A percentile compares a stretch with the other conserved stretches of the same genome.
Evolutionary conservation across 2,329 filamentous ascomycete genomes (phyloP).

Genomic region (Pseudocercospora eumusae): DNA sequence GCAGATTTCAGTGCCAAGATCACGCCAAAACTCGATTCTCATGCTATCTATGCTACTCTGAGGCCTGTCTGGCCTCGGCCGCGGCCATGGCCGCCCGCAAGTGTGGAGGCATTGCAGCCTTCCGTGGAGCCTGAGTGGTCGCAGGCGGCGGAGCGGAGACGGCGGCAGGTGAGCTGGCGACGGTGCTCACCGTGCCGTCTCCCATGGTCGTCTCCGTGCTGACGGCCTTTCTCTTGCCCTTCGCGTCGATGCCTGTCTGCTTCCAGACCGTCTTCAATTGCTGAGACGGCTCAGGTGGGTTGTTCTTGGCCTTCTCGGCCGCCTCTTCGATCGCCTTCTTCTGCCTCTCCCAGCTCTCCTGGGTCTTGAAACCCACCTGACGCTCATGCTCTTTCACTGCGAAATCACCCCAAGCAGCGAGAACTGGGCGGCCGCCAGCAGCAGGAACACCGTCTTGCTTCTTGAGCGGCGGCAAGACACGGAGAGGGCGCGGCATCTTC

Average conservation of each 20-base stretch:
- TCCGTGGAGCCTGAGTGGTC: background rate
- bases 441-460: background rate
- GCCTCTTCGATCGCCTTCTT: background rate
- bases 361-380: background rate
- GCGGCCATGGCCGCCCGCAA: background rate
- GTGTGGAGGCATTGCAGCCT: background rate
- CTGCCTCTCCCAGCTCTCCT: slow-evolving; percentile 6
- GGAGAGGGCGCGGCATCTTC: background rate
- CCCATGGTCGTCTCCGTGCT: background rate
- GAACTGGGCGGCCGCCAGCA: background rate
- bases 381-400: slow-evolving; percentile 8
- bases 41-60: background rate
- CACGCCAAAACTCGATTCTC: background rate
- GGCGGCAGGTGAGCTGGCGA: no score
- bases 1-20: background rate
- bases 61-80: background rate
- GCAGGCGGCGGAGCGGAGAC: background rate
- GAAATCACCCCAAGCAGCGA: slow-evolving; percentile 3
- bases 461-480: background rate
- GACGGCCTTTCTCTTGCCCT: background rate
- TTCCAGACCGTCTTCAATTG: background rate
- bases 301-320: background rate
- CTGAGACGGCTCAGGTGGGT: background rate
- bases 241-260: background rate
- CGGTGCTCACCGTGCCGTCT: no score